Evolutionary conservation across 768 basidiomycete genomes (phyloP).

Genomic region (Pleurotus eryngii): DNA sequence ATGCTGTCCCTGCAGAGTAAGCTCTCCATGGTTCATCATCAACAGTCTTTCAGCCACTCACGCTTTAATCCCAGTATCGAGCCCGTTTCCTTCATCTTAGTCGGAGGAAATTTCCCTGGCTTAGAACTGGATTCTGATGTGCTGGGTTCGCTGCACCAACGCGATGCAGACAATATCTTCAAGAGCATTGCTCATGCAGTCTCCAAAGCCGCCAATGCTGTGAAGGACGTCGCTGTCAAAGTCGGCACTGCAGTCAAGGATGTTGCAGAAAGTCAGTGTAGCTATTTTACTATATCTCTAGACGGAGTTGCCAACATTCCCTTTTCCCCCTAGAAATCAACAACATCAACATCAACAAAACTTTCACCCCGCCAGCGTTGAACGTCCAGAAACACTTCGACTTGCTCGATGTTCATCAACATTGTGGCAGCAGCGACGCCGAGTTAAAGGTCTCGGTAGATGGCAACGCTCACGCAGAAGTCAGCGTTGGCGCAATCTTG

Average conservation of each 20-base stretch:
- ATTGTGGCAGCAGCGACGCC: background rate
- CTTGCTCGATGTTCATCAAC: constrained; percentile 4
- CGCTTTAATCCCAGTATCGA: background rate
- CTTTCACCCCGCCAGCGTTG: background rate
- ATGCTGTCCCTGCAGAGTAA: constrained; percentile 13
- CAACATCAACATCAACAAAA: constrained; percentile 5
- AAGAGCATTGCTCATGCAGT: background rate
- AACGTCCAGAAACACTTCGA: constrained; percentile 1
- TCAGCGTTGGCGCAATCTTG: constrained; percentile 1
- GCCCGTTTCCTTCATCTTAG: constrained; percentile 1
- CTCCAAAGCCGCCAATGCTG: constrained; percentile 3
- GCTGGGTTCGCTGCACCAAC: background rate
- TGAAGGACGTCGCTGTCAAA: constrained; percentile 5
- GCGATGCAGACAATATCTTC: constrained; percentile 4
- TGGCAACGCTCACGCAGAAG: constrained; percentile 1
- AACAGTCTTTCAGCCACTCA: background rate
- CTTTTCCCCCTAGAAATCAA: background rate
- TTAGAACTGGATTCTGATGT: background rate
- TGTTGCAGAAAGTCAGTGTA: background rate
- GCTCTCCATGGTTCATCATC: background rate
- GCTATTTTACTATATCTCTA: background rate
- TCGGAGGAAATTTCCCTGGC: constrained; percentile 3
- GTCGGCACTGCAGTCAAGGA: background rate
- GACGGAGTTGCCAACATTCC: no score
- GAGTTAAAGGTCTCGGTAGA: constrained; percentile 2